Evolutionary conservation across 1,284 basidiomycete genomes (phyloP).

Genomic region (Stygiomarasmius scandens): DNA sequence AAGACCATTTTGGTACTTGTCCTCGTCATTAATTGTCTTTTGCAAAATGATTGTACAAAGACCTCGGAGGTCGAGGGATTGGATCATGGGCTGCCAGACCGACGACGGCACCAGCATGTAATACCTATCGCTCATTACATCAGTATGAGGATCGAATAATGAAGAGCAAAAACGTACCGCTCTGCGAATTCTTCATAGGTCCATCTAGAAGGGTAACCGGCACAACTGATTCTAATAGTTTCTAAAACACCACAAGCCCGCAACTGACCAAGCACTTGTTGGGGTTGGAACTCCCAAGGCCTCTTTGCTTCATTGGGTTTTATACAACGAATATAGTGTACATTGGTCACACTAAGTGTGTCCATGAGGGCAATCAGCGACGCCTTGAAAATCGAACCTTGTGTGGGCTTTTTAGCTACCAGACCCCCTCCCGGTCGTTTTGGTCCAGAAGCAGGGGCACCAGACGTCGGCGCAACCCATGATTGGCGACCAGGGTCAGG

Average conservation of each 20-base stretch:
- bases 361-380: conserved; percentile 96
- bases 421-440: conserved; percentile 57
- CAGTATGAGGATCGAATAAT: conserved; percentile 15
- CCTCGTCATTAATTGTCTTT: conserved; percentile 86
- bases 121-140: conserved; percentile 59
- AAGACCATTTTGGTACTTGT: conserved; percentile 96
- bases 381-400: conserved; percentile 98
- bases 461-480: conserved; percentile 54
- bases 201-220: conserved; percentile 99
- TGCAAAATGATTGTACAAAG: conserved; percentile 89
- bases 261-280: conserved; percentile 94
- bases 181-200: conserved; percentile 99
- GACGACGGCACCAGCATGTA: conserved; percentile 94
- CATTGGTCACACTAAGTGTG: conserved; percentile 96
- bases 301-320: conserved; percentile 98
- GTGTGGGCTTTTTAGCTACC: conserved; percentile 86
- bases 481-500: conserved; percentile 84
- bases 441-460: conserved; percentile 36
- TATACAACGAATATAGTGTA: conserved; percentile 99
- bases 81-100: conserved; percentile 84
- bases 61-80: conserved; percentile 75
- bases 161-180: conserved; percentile 56
- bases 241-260: conserved; percentile 99
- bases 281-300: conserved; percentile 96
- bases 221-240: conserved; percentile 98